Base-by-base conservation (phyloP, 1,284 basidiomycete species). In the Boletus sp. region DNA sequence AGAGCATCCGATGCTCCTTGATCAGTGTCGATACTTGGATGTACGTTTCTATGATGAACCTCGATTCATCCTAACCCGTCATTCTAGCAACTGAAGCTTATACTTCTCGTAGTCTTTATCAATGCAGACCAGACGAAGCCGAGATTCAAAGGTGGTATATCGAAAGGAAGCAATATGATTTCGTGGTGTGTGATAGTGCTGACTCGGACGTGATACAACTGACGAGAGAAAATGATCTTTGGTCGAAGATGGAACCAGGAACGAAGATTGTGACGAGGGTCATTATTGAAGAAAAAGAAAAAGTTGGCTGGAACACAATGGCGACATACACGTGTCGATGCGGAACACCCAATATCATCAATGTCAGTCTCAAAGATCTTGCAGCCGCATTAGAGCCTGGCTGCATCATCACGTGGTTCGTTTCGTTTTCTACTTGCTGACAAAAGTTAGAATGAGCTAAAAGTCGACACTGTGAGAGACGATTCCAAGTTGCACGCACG, bases 91-190 rank as follows among this genome's bases (percentile, higher is more conserved):
- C 33, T 58, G 3, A 17, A 47, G 38, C 25, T 7, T 17, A 57
- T 60, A 48, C 33, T 60, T 2, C 16, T 1, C 21, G 48, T n/a
- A 27, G 27, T 3, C 55, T 60, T 3, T 8, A 6, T 13, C 23
- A n/a, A 13, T 58, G 58, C 31, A 35, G 48, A 9, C 33, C 40
- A 3, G 58, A 60, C 9, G 33, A 57, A 33, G 49, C 27, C 19
- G 49, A 57, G 19, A 27, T 57, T 28, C 58, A 46, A 8, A 51
- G 40, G 48, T 57, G 55, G 58, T 58, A 60, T 16, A 60, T 56
- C 6, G 33, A 37, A 14, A 37, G 33, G 33, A 38, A 46, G 28
- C 33, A 14, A 46, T 57, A 60, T 16, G 58, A 60, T 19, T 60
- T 60, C 9, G 33, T 60, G 13, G 37, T 58, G 23, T 30, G 57